phyloP scores from a whole-genome alignment of 2,329 filamentous ascomycete species.

The Penicillium freii region DNA sequence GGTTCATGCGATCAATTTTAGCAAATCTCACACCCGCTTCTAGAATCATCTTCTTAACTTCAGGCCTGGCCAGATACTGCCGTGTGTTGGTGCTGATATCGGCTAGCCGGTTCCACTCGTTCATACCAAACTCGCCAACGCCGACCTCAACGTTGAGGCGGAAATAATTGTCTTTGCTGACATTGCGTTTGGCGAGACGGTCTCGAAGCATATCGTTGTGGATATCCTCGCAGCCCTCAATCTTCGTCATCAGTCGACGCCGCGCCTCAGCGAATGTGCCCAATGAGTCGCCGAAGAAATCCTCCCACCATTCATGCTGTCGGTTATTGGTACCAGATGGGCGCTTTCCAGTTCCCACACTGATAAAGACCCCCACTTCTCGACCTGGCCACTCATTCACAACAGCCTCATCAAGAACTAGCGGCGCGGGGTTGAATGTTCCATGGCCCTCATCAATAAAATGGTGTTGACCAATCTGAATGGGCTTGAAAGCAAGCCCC shows the following conservation, averaged over 20 bases:
- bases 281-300: conserved; percentile 67
- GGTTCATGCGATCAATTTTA: conserved; percentile 75
- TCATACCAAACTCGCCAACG: conserved; percentile 97
- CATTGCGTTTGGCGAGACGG: conserved; percentile 70
- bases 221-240: conserved; percentile 89
- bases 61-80: conserved; percentile 71
- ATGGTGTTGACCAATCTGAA: conserved; percentile 86
- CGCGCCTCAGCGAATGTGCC: conserved; percentile 91
- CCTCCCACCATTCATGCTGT: conserved; percentile 85
- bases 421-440: conserved; percentile 85
- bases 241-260: conserved; percentile 79
- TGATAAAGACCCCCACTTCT: conserved; percentile 88
- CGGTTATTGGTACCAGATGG: conserved; percentile 67
- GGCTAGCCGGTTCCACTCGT: conserved; percentile 90
- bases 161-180: conserved; percentile 88
- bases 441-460: conserved; percentile 93
- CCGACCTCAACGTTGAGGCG: conserved; percentile 96
- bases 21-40: conserved; percentile 77
- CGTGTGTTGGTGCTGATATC: conserved; percentile 93
- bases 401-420: conserved; percentile 83
- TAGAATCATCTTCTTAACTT: conserved; percentile 74
- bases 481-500: conserved; percentile 90
- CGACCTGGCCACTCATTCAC: conserved; percentile 94
- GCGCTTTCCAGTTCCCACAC: conserved; percentile 88
- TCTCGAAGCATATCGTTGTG: conserved; percentile 83